These are phyloP conservation scores for Monosporozyma servazzii DNA, from an alignment of 805 yeast species.

Conservation along the genomic window DNA sequence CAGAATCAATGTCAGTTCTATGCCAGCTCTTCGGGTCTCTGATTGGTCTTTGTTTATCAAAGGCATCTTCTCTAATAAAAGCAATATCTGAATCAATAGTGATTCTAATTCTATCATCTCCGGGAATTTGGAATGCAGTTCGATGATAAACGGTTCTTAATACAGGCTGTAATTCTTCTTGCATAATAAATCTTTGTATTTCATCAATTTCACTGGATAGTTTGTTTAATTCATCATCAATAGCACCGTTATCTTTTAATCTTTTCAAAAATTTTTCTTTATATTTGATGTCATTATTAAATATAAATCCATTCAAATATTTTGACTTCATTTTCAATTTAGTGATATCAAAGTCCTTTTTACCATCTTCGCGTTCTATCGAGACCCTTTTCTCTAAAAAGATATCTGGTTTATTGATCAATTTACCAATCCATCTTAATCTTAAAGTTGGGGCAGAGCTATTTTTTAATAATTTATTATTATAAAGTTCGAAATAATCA, in stretches of 20 bases:
- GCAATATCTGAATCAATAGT: slow-evolving; percentile 82
- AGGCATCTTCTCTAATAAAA: slow-evolving; percentile 84
- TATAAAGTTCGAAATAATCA: slow-evolving; percentile 71
- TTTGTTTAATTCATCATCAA: slow-evolving; percentile 42
- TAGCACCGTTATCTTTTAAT: slow-evolving; percentile 53
- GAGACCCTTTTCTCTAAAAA: slow-evolving; percentile 71
- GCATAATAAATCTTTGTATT: slow-evolving; percentile 53
- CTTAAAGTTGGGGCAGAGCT: slow-evolving; percentile 68
- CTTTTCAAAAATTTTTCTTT: slow-evolving; percentile 49
- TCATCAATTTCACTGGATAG: slow-evolving; percentile 47
- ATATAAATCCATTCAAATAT: slow-evolving; percentile 63
- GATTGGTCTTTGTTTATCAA: slow-evolving; percentile 76
- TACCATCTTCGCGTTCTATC: slow-evolving; percentile 38
- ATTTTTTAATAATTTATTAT: slow-evolving; percentile 66
- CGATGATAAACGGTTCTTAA: slow-evolving; percentile 80
- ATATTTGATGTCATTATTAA: slow-evolving; percentile 36
- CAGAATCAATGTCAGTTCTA: slow-evolving; percentile 79
- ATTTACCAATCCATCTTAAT: slow-evolving; percentile 83
- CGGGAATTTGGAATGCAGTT: slow-evolving; percentile 96
- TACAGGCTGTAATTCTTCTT: slow-evolving; percentile 69
- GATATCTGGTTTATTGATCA: slow-evolving; percentile 68
- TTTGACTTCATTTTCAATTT: slow-evolving; percentile 71
- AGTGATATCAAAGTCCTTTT: slow-evolving; percentile 50
- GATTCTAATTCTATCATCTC: slow-evolving; percentile 86
- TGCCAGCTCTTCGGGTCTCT: slow-evolving; percentile 90